Evolutionary conservation across 129 eudicot species (phyloP), one percentile per base, ranked within the genome.

Genomic region (Dittrichia graveolens): DNA sequence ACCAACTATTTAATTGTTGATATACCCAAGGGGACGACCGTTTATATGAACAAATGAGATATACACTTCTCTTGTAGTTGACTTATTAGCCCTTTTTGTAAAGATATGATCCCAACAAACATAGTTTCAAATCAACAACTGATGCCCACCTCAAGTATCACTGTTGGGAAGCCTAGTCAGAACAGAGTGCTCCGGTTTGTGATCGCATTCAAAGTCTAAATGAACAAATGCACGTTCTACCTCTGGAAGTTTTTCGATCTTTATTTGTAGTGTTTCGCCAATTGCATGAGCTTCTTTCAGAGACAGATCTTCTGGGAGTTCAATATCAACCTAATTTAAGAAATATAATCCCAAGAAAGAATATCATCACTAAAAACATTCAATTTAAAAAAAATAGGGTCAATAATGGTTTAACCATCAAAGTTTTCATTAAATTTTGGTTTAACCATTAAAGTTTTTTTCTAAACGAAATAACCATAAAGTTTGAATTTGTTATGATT

Each of bases 211-310:
- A 60, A 75, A 85, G 81, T 92, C 96, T 7, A 86, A 78, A 83
- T 92, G 98, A 69, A 92, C 96, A 75, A 92, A 92, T 12, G 98
- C 98, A 8, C 95, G 88, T 69, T 89, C 98, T 37, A 92, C 98
- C 76, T 92, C 91, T 1, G 88, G 75, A 38, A 92, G 94, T 76
- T 87, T 89, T 53, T 92, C 98, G 5, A 92, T 39, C 62, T 92
- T 92, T 19, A 85, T 82, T 64, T 92, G 98, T 35, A 92, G 77
- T 7, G 87, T 59, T 74, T 92, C 98, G 52, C 98, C 98, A 1
- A 87, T 89, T 41, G 80, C 61, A 75, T 92, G 98, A 40, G 98
- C 96, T 79, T 89, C 91, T 78, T 86, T 92, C 73, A 92, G 46
- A 43, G 94, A 91, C 66, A 89, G 31, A 63, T 92, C 96, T 80